Evolutionary conservation across 73 alveolate species (phyloP).

Genomic region (Urostyla sp.): DNA sequence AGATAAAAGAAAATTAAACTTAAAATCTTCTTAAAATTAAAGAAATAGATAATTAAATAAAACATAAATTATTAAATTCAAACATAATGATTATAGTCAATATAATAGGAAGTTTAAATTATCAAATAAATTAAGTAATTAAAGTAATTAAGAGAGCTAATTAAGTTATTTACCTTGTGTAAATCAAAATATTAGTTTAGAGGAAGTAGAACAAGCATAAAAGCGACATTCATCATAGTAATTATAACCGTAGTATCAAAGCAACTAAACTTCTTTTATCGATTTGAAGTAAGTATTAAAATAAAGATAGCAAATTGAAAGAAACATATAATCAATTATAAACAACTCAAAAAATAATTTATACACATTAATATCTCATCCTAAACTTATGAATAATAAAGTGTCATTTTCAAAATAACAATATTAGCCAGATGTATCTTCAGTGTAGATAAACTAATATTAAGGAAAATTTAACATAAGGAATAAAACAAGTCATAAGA

Average conservation of each 20-base stretch:
- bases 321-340: neutral
- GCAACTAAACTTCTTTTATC: neutral
- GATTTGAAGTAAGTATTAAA: neutral
- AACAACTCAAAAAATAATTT: constrained; percentile 9
- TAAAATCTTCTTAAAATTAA: neutral
- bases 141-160: too few relatives aligned
- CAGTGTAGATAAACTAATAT: too few relatives aligned
- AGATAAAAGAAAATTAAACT: neutral
- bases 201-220: neutral
- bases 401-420: neutral
- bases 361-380: neutral
- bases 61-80: too few relatives aligned
- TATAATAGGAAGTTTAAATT: too few relatives aligned
- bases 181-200: neutral
- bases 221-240: neutral
- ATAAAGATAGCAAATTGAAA: constrained; percentile 27
- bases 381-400: constrained; percentile 6
- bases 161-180: neutral
- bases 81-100: too few relatives aligned
- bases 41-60: too few relatives aligned
- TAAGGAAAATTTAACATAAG: neutral
- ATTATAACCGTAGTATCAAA: neutral
- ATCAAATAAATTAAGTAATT: too few relatives aligned
- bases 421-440: neutral
- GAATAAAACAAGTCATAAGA: too few relatives aligned